phyloP scores from a whole-genome alignment of 116 monocot genomes.

The Cymodocea nodosa region DNA sequence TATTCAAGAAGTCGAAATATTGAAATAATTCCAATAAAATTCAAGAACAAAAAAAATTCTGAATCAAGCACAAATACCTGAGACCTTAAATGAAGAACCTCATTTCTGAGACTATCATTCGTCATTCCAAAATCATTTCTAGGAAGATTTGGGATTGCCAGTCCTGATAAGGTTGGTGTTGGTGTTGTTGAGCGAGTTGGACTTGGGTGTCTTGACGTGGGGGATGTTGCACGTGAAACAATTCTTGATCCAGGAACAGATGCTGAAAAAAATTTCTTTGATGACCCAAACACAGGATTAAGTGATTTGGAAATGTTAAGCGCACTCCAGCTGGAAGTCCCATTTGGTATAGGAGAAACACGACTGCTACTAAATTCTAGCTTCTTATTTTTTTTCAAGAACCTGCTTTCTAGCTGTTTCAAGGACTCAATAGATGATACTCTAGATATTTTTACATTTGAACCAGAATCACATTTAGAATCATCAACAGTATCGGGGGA shows the following conservation, averaged over 20 bases:
- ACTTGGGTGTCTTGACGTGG: constrained; percentile 67
- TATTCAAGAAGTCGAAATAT: not conserved
- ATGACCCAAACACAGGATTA: constrained; percentile 91
- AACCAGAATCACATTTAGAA: constrained; percentile 50
- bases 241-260: constrained; percentile 99
- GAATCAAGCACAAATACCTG: constrained; percentile 26
- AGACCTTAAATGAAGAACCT: constrained; percentile 64
- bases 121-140: constrained; percentile 38
- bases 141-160: constrained; percentile 49
- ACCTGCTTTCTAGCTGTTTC: constrained; percentile 46
- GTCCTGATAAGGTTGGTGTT: constrained; percentile 78
- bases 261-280: constrained; percentile 89
- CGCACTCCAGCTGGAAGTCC: constrained; percentile 56
- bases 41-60: constrained; percentile 2
- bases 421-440: constrained; percentile 80
- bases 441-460: constrained; percentile 46
- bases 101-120: constrained; percentile 60
- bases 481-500: constrained; percentile 54
- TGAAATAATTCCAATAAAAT: constrained; percentile 4
- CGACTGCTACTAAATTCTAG: constrained; percentile 78
- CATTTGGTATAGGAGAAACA: constrained; percentile 79
- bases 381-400: constrained; percentile 72
- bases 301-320: constrained; percentile 75
- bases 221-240: constrained; percentile 92
- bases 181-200: constrained; percentile 94